Conservation (phyloP, 768 basidiomycete genomes). For the Tephrocybe sp. region DNA sequence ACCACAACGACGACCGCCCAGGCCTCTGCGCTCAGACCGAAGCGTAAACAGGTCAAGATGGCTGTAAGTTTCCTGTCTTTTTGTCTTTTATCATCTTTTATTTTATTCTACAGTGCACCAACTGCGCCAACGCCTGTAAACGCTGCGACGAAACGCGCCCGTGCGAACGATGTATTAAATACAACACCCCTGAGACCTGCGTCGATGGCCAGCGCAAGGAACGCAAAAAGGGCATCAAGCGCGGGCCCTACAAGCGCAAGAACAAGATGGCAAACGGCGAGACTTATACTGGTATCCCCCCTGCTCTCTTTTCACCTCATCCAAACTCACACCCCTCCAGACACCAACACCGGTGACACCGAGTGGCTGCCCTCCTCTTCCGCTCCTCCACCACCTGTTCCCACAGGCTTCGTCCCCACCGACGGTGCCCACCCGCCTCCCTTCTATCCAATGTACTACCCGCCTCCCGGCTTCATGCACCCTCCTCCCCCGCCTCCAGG, state of each 20-base stretch:
- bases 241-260: constrained; percentile 81
- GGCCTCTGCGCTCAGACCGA: constrained; percentile 45
- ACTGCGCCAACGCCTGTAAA: constrained; percentile 87
- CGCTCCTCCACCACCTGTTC: constrained; percentile 21
- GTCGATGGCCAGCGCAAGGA: constrained; percentile 92
- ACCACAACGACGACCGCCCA: constrained; percentile 24
- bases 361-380: constrained; percentile 1
- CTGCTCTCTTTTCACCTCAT: neutral
- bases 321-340: neutral
- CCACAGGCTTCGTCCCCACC: constrained; percentile 28
- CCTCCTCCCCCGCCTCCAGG: constrained; percentile 17
- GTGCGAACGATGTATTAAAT: constrained; percentile 88
- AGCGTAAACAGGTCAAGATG: constrained; percentile 89
- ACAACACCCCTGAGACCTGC: constrained; percentile 76
- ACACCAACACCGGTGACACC: neutral
- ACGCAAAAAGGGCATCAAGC: constrained; percentile 86
- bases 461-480: constrained; percentile 32
- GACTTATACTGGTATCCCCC: neutral
- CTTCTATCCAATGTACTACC: constrained; percentile 42
- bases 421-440: constrained; percentile 27
- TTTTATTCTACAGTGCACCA: constrained; percentile 56
- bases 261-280: constrained; percentile 21
- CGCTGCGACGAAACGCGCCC: constrained; percentile 88
- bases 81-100: neutral
- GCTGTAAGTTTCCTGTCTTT: constrained; percentile 43